Conservation (phyloP, 2,329 filamentous ascomycete genomes). For the Penicillium sclerotigenum region DNA sequence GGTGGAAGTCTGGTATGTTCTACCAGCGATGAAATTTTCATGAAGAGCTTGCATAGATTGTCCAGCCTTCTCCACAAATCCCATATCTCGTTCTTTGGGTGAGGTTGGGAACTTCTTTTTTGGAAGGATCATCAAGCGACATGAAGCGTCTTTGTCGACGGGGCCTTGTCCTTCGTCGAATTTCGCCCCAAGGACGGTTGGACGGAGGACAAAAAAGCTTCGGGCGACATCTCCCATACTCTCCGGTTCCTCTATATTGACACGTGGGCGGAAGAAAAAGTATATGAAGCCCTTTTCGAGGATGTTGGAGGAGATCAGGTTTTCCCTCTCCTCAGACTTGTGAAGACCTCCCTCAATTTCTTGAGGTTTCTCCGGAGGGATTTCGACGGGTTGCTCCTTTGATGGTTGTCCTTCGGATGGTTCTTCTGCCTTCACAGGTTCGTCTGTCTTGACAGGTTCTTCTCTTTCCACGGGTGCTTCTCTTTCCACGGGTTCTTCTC, state of each 20-base stretch:
- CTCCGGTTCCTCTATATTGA: constrained; percentile 68
- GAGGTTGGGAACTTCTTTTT: constrained; percentile 78
- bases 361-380: constrained; percentile 8
- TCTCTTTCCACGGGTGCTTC: constrained; percentile 5
- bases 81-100: constrained; percentile 68
- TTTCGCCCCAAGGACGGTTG: constrained; percentile 66
- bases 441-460: no score
- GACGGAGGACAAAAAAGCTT: constrained; percentile 75
- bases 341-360: constrained; percentile 44
- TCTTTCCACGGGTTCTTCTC: constrained; percentile 1
- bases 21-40: constrained; percentile 64
- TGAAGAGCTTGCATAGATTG: constrained; percentile 67
- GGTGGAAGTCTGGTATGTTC: constrained; percentile 74
- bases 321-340: constrained; percentile 50
- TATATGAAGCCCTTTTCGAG: constrained; percentile 88
- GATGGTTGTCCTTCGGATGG: constrained; percentile 6
- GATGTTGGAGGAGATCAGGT: constrained; percentile 58
- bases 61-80: constrained; percentile 75
- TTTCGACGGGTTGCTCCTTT: constrained; percentile 14
- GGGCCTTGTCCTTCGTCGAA: constrained; percentile 54
- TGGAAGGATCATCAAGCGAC: constrained; percentile 71
- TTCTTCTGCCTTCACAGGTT: constrained; percentile 11
- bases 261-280: constrained; percentile 80
- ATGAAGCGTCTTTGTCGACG: constrained; percentile 57
- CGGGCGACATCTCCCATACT: constrained; percentile 70